Conservation (phyloP, 2,329 filamentous ascomycete genomes). For the Colletotrichum musicola region DNA sequence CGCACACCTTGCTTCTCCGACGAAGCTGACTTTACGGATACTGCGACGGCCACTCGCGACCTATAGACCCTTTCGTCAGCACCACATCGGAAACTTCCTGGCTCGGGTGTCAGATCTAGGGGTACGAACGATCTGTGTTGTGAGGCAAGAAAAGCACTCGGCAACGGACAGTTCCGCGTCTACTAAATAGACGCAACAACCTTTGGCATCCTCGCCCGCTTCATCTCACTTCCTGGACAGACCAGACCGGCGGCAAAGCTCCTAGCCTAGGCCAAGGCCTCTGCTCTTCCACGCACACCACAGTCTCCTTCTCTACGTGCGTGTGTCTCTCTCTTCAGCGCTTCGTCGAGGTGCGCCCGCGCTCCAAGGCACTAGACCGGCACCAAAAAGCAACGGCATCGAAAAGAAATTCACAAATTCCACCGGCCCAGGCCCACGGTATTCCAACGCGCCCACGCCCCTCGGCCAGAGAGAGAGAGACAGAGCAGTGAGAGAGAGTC, state of each 20-base stretch:
- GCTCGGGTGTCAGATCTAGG: slow-evolving; percentile 21
- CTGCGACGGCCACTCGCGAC: not conserved
- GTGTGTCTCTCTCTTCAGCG: slow-evolving; percentile 19
- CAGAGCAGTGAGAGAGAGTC: not conserved
- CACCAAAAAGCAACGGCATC: slow-evolving; percentile 38
- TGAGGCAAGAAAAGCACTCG: slow-evolving; percentile 1
- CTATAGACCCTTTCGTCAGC: not conserved
- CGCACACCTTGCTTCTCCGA: not conserved
- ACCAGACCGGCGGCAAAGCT: slow-evolving; percentile 1
- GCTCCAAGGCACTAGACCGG: slow-evolving; percentile 28
- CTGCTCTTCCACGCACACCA: not conserved
- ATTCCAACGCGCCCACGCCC: slow-evolving; percentile 29
- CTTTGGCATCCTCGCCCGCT: not conserved
- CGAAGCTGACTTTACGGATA: too few species aligned
- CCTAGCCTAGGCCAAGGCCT: not conserved
- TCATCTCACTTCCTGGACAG: slow-evolving; percentile 2
- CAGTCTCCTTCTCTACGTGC: too few species aligned
- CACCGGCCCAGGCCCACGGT: slow-evolving; percentile 33
- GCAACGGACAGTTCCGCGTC: slow-evolving; percentile 7
- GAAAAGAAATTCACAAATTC: slow-evolving; percentile 38
- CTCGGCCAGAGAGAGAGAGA: slow-evolving; percentile 3
- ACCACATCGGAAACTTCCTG: not conserved
- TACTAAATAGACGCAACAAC: not conserved
- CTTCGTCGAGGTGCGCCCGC: slow-evolving; percentile 27
- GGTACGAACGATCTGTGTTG: slow-evolving; percentile 7